Base-by-base conservation (phyloP, 441 rosid species). In the Omphalea diandra region DNA sequence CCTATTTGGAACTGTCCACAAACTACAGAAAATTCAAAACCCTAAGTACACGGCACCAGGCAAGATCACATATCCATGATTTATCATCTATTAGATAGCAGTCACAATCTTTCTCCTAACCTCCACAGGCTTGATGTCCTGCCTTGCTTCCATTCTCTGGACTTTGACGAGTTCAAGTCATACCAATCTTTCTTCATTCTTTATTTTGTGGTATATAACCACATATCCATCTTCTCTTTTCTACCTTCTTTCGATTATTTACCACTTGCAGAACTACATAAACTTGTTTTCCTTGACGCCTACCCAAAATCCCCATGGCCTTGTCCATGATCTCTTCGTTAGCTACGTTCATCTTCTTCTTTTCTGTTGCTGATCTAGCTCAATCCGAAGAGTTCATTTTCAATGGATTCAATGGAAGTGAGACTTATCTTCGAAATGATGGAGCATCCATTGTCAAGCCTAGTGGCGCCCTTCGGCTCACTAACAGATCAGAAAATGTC, bases 391-490 rank as follows among this genome's bases (percentile, higher is more conserved):
- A 35, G 0, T 87, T 88, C 80, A 64, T 24, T 67, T 91, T 83
- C 66, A 32, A 75, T 65, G 88, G 88, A 11, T 90, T 90, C 78
- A 81, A 3, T 4, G 82, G 73, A 43, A 67, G 15, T 2, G 59
- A 55, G 17, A 17, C 71, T 0, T 0, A 24, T 0, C 65, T 85
- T n/a, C 7, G 0, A 8, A 52, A 8, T 7, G 15, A 68, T 9
- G 62, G 72, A 52, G 75, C 67, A 67, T 77, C 85, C 32, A 29
- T 11, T 44, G 32, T 82, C 78, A 73, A 70, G 67, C 41, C 79
- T 12, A 77, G 70, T 22, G 85, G 93, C 6, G 70, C 73, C 4
- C 68, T 86, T 54, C 85, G 81, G 66, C 88, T 88, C 71, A 88
- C 93, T 49, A 63, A 82, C 71, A 50, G 18, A 50, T 57, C 76